Evolutionary conservation across 2,329 filamentous ascomycete genomes (phyloP), one percentile per base, ranked within the genome.

Genomic region (Hypomyces perniciosus): DNA sequence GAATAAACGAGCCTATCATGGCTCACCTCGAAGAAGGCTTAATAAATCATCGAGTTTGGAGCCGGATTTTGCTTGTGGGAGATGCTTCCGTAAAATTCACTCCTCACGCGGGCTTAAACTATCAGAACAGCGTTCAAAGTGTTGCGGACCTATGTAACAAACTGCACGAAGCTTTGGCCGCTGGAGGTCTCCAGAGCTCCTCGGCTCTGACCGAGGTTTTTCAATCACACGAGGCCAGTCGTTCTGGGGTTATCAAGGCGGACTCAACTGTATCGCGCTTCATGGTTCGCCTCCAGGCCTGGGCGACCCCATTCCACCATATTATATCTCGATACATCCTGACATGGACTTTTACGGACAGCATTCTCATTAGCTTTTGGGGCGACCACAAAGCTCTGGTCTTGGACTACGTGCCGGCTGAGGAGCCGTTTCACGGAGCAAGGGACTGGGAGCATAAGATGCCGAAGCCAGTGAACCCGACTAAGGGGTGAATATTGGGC

Each of bases 81-180:
- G 66, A 69, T 43, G 53, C 65, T 3, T 57, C 48, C 27, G 62
- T 65, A 49, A 67, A 67, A 45, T 61, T 63, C 48, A 64, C 64
- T 2, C 61, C 65, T 0, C 61, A 65, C 38, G 48, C 61, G 1
- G 64, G 62, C 1, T 56, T 60, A 4, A 64, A 65, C 4, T 59
- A 61, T 38, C 65, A 66, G 48, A 60, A 58, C 38, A 64, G 59
- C 3, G 56, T 66, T 6, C 59, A 63, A 39, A 60, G 64, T 28
- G 39, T 59, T 26, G 56, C 56, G 2, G 55, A 46, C 13, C 53
- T 63, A 20, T 46, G 49, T 42, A 62, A 61, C 46, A 35, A 50
- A 20, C 40, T 51, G 5, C 39, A 41, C 8, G 20, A 44, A 6
- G 40, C 41, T 3, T 7, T 54, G 10, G 47, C 29, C 13, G 27